Evolutionary conservation across 1,284 basidiomycete genomes (phyloP).

Genomic region (Ustilago loliicola): DNA sequence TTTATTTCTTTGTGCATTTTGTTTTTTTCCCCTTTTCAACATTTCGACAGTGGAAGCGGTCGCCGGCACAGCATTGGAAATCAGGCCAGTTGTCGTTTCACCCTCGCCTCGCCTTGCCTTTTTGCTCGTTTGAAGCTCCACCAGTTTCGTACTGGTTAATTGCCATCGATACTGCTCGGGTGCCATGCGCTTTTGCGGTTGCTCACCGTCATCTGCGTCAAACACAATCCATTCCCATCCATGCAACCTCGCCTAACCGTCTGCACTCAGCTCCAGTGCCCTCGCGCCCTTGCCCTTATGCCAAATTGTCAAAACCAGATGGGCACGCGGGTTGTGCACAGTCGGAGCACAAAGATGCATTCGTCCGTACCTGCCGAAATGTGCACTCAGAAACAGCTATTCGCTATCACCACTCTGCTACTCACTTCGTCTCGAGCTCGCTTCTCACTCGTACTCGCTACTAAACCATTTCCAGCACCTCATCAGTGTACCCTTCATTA

Average conservation of each 20-base stretch:
- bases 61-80: too few relatives aligned
- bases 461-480: constrained; percentile 17
- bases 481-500: constrained; percentile 14
- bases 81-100: neutral
- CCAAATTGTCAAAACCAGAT: neutral
- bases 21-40: neutral
- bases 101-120: too few relatives aligned
- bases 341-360: neutral
- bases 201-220: constrained; percentile 23
- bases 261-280: constrained; percentile 13
- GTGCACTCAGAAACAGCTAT: constrained; percentile 25
- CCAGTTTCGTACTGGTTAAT: constrained; percentile 21
- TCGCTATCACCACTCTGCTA: constrained; percentile 29
- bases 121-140: neutral
- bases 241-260: constrained; percentile 3
- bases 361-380: constrained; percentile 24
- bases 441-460: constrained; percentile 10
- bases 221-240: neutral
- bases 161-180: neutral
- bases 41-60: too few relatives aligned
- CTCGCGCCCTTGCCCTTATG: constrained; percentile 5
- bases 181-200: constrained; percentile 12
- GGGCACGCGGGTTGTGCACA: constrained; percentile 14
- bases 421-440: constrained; percentile 42
- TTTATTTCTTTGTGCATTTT: neutral